Base-by-base conservation (phyloP, 257 asterid genomes). In the Fraxinus excelsior region DNA sequence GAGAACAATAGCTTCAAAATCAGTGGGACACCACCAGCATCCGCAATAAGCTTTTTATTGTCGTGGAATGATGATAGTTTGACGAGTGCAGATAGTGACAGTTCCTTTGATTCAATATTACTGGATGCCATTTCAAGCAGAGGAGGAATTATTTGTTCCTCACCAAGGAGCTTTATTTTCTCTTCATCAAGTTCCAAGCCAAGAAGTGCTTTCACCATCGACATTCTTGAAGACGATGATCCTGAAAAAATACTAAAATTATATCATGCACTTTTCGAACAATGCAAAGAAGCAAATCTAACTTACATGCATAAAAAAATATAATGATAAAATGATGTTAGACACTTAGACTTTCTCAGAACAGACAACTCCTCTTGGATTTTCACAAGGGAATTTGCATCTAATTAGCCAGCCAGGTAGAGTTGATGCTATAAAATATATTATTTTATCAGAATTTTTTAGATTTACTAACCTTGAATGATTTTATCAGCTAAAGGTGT, bases 91-190 rank as follows among this genome's bases (percentile, higher is more conserved):
- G 79, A 84, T 26, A 88, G 62, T 3, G 92, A 83, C 14, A 76
- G 74, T 58, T 86, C 88, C 78, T 86, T 86, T 10, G 88, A 85
- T 76, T 86, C 94, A 4, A 85, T 60, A 37, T 67, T 83, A 32
- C 79, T 90, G n/a, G 88, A 82, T 11, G 87, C 67, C 94, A 90
- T 90, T 78, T 88, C 91, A 4, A 90, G 89, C 72, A 90, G 78
- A 49, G 88, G 81, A 19, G 84, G 81, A 51, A 90, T 78, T 11
- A 83, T 38, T 34, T 86, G 90, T 79, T 76, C 81, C 72, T 86
- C 89, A 62, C 90, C 92, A 7, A 90, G 84, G 71, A 83, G 70
- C 74, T 84, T 81, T 49, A 82, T 72, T 34, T 85, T 84, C 73
- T 86, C 90, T 46, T 85, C 88, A 31, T 73, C 86, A 26, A 88